phyloP scores from a whole-genome alignment of 2,329 filamentous ascomycete species.

The Colletotrichum sp. region DNA sequence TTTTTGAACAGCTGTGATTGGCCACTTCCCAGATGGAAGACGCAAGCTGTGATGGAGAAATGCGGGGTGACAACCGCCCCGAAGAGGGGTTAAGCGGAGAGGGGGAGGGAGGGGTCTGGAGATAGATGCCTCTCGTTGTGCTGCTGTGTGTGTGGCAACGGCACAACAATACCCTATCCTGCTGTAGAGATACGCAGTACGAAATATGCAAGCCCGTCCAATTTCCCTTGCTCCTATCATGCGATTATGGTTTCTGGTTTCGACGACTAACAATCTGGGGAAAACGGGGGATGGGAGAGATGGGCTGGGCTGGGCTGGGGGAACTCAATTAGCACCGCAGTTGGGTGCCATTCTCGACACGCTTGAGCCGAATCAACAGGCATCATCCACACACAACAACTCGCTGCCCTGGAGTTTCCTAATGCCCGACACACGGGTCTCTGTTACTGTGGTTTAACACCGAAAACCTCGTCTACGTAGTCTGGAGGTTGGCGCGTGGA shows the following conservation, averaged over 20 bases:
- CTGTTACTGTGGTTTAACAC: neutral
- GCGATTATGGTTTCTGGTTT: neutral
- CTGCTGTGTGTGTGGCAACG: neutral
- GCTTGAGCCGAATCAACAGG: conserved; percentile 14
- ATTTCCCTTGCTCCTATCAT: neutral
- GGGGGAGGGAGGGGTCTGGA: neutral
- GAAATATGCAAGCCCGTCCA: neutral
- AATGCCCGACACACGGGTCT: neutral
- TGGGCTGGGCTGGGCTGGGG: neutral
- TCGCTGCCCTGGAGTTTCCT: neutral
- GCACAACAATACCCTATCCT: neutral
- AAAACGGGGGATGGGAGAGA: neutral
- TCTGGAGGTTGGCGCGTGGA: neutral
- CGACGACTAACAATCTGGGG: neutral
- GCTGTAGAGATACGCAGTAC: neutral
- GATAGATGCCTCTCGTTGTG: neutral
- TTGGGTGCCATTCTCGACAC: neutral
- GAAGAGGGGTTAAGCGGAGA: neutral
- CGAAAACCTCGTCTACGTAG: neutral
- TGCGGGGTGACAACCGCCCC: conserved; percentile 6
- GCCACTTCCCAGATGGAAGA: neutral
- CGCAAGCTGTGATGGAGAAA: conserved; percentile 11
- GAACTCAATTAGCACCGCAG: neutral
- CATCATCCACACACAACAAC: neutral
- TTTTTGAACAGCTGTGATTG: neutral